These are phyloP conservation scores for Tylopilus sp. DNA, from an alignment of 768 basidiomycete genomes.

Conservation along the genomic window DNA sequence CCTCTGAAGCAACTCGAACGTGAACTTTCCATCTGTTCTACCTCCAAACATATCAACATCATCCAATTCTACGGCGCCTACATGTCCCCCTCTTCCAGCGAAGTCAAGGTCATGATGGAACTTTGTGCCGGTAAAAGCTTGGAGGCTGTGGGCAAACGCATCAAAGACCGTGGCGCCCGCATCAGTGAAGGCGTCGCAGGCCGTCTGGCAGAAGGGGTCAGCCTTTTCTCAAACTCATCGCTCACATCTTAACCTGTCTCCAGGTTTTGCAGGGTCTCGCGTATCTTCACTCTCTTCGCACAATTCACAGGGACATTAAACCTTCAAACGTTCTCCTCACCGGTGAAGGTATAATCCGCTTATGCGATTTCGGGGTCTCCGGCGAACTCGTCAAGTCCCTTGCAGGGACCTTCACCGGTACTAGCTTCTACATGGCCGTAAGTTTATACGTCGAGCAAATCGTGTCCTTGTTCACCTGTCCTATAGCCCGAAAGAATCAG, in stretches of 20 bases:
- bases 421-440: slow-evolving; percentile 98
- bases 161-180: slow-evolving; percentile 72
- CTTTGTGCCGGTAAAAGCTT: slow-evolving; percentile 83
- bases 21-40: slow-evolving; percentile 87
- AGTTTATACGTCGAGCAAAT: slow-evolving; percentile 33
- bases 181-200: slow-evolving; percentile 89
- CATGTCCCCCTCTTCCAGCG: slow-evolving; percentile 80
- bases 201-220: slow-evolving; percentile 88
- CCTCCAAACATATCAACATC: slow-evolving; percentile 83
- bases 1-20: slow-evolving; percentile 90
- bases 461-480: slow-evolving; percentile 3
- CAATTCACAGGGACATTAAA: slow-evolving; percentile 96
- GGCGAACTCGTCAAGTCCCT: slow-evolving; percentile 89
- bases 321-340: slow-evolving; percentile 92
- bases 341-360: slow-evolving; percentile 83
- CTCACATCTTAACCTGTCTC: slow-evolving; percentile 7
- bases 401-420: slow-evolving; percentile 96
- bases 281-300: slow-evolving; percentile 86
- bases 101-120: slow-evolving; percentile 97
- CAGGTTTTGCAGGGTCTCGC: slow-evolving; percentile 89
- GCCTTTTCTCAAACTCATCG: slow-evolving; percentile 24
- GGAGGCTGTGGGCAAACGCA: slow-evolving; percentile 82
- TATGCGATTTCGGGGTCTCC: slow-evolving; percentile 96
- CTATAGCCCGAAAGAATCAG: slow-evolving; percentile 88
- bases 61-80: slow-evolving; percentile 91